Evolutionary conservation across 306 rosid genomes (phyloP).

Genomic region (Citrullus amarus): DNA sequence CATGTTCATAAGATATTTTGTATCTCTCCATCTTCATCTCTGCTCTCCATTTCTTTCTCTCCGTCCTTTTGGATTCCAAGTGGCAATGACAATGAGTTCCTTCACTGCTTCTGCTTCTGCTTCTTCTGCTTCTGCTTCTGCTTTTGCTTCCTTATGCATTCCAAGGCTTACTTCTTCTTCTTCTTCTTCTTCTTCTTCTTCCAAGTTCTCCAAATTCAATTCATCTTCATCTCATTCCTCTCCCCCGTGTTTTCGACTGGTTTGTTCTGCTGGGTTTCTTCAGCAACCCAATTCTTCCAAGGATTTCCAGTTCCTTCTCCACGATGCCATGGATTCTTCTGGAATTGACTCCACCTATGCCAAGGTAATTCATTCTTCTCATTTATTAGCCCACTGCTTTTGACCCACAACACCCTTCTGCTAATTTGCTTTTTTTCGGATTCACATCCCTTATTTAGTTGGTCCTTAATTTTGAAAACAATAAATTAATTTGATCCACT

Average conservation of each 20-base stretch:
- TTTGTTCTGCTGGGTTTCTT: conserved; percentile 24
- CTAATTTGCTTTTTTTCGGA: too few relatives aligned
- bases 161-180: neutral
- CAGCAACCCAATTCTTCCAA: conserved; percentile 10
- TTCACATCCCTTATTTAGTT: neutral
- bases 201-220: conserved; percentile 26
- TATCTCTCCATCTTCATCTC: neutral
- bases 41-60: neutral
- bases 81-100: conserved; percentile 5
- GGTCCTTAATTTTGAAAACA: neutral
- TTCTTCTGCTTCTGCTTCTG: neutral
- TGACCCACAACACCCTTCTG: neutral
- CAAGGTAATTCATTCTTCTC: conserved; percentile 29
- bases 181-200: neutral
- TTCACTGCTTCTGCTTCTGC: neutral
- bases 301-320: conserved; percentile 49
- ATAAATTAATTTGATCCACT: neutral
- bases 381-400: neutral
- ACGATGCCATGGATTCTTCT: conserved; percentile 69
- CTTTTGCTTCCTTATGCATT: conserved; percentile 1
- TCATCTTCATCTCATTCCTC: conserved; percentile 14
- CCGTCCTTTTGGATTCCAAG: neutral
- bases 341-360: conserved; percentile 64
- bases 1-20: too few relatives aligned
- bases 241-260: conserved; percentile 17